Base-by-base conservation (phyloP, 192 early-diverging fungal species). In the Powellomyces hirtus region DNA sequence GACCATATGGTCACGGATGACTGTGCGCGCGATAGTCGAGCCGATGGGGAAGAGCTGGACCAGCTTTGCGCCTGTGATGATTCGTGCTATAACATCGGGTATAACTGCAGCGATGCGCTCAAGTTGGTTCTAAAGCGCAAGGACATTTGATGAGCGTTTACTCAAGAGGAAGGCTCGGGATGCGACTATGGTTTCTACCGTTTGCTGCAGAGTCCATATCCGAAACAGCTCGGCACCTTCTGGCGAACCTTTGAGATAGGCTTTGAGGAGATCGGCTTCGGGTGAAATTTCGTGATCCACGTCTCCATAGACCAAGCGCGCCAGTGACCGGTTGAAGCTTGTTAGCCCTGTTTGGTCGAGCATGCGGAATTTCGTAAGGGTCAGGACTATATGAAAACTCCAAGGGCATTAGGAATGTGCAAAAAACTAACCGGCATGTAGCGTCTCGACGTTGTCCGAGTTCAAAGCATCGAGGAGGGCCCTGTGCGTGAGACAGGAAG, bases 1-100 rank as follows among this genome's bases (percentile, higher is more conserved):
- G 31, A 80, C 84, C 86, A 93, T 82, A 45, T 88, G 84, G 35
- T 87, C 80, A 57, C 86, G 79, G 22, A 91, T 73, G 24, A 92
- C 79, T n/a, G 56, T 59, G 31, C 78, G 56, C 16, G 77, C 77
- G 7, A 87, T 75, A 14, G 66, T 65, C 7, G 82, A 62, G 0
- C 80, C 69, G 27, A 65, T 38, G 52, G 61, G 11, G 49, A 76
- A 34, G 52, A 63, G 18, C 30, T 74, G 75, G 58, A 85, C 61
- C 35, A 83, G 62, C 46, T 66, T 67, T 42, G 83, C 68, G 22
- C 69, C 76, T 35, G 79, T 61, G 27, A 91, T 86, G 18, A 90
- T 66, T 38, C 85, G 72, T 7, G 84, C 71, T 27, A 93, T 63
- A 10, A 84, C 74, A 27, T 92, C 88, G 30, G 86, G 57, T 10